These are phyloP conservation scores for Leptographium procerum DNA, from an alignment of 2,329 filamentous ascomycete species.

Conservation along the genomic window DNA sequence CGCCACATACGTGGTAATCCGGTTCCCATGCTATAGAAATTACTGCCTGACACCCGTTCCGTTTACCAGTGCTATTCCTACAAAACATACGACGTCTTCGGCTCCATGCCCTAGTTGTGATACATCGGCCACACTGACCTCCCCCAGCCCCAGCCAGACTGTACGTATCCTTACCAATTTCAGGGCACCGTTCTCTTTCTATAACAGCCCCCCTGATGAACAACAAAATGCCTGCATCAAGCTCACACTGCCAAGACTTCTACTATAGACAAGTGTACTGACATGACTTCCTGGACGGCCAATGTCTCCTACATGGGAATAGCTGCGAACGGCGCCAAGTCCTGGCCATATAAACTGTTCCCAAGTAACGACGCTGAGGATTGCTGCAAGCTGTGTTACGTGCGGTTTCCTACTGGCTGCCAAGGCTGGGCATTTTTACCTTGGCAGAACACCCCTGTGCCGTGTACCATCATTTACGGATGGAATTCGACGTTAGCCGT, in stretches of 20 bases:
- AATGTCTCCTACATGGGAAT: conserved; percentile 11
- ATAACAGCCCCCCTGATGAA: too few relatives aligned
- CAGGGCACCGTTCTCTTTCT: neutral
- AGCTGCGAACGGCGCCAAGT: neutral
- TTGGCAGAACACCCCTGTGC: conserved; percentile 8
- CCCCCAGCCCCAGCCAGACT: neutral
- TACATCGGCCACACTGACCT: neutral
- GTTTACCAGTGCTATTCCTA: neutral
- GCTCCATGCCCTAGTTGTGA: neutral
- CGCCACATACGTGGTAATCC: neutral
- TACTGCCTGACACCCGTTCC: neutral
- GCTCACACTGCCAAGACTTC: neutral
- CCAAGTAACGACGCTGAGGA: neutral
- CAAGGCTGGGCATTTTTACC: conserved; percentile 11
- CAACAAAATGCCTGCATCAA: neutral
- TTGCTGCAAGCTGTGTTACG: conserved; percentile 8
- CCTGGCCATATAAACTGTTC: conserved; percentile 8
- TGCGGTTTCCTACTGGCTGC: conserved; percentile 4
- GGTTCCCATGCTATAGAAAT: neutral
- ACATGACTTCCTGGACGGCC: neutral
- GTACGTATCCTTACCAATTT: neutral
- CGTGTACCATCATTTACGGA: conserved; percentile 9
- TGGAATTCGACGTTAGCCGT: conserved; percentile 5
- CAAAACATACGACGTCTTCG: neutral
- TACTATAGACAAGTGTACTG: neutral